Base-by-base conservation (phyloP, 2,329 filamentous ascomycete species). In the Xylaria polymorpha region DNA sequence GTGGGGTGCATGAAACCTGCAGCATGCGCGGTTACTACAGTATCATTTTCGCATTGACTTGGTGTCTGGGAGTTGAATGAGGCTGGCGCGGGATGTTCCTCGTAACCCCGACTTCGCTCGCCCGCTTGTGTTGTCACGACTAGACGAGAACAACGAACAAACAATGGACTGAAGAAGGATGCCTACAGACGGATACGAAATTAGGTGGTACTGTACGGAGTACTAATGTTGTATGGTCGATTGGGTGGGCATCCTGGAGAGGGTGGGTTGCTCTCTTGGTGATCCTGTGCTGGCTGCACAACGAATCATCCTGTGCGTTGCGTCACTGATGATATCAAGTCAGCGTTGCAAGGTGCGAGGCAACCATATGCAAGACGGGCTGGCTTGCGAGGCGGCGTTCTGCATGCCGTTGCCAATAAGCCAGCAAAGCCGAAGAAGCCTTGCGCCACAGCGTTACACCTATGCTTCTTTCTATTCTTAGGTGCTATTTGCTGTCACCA, bases 1-100 rank as follows among this genome's bases (percentile, higher is more conserved):
- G 61, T 57, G 20, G 48, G 46, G 58, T 66, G 66, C 71, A 71
- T 64, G 55, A 69, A 64, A 66, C 64, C 61, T 66, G 64, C 71
- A 71, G 68, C 41, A 46, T 50, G 48, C 61, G 50, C 35, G 44
- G 64, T 63, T 61, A 61, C 59, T 58, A n/a, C n/a, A 62, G 59
- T 61, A 59, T 68, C 55, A n/a, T 29, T 29, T 48, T 63, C 64
- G 66, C 58, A 60, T 61, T 51, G 25, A 61, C 22, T 53, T n/a
- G 59, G 50, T 43, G 58, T 46, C 20, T 37, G 41, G 41, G 56
- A 46, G 57, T 50, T 41, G 37, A 25, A 35, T 22, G 20, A 58
- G 18, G 12, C 20, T 48, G 29, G 41, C 20, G 41, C 50, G 41
- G 46, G 57, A 58, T 39, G 20, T 37, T 64, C 44, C 44, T 58